Percentiles rank a stretch among this genome's conserved stretches.
Evolutionary conservation across 306 rosid genomes (phyloP).

Genomic region (Pyrus pyrifolia): DNA sequence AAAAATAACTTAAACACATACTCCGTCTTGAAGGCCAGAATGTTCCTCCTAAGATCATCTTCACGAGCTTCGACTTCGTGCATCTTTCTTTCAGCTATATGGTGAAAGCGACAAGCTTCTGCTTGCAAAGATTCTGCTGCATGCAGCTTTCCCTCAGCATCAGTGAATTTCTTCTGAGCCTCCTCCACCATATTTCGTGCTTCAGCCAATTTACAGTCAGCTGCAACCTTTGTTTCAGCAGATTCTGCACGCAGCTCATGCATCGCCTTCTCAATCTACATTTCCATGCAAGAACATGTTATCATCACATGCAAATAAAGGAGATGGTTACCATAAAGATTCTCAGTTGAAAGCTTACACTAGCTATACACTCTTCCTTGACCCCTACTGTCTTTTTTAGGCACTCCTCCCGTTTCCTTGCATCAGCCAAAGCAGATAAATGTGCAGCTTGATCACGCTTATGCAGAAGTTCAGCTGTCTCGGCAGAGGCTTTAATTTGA

Average conservation of each 20-base stretch:
- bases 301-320: neutral
- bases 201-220: conserved; percentile 71
- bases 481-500: conserved; percentile 47
- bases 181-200: conserved; percentile 58
- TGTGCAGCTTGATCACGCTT: conserved; percentile 61
- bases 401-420: conserved; percentile 72
- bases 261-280: conserved; percentile 87
- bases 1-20: conserved; percentile 28
- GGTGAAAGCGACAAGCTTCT: conserved; percentile 62
- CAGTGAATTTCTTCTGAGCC: conserved; percentile 54
- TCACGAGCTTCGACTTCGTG: conserved; percentile 89
- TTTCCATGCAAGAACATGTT: neutral
- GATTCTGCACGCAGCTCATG: conserved; percentile 85
- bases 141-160: conserved; percentile 64
- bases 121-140: conserved; percentile 68
- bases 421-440: conserved; percentile 57
- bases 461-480: conserved; percentile 49
- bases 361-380: conserved; percentile 88
- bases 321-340: neutral
- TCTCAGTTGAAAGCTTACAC: conserved; percentile 53
- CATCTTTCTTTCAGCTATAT: conserved; percentile 75
- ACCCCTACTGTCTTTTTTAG: conserved; percentile 68
- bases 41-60: conserved; percentile 77
- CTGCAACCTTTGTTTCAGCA: conserved; percentile 90
- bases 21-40: conserved; percentile 71